Conservation (phyloP, 345 rosid genomes). For the Clausena lansium region DNA sequence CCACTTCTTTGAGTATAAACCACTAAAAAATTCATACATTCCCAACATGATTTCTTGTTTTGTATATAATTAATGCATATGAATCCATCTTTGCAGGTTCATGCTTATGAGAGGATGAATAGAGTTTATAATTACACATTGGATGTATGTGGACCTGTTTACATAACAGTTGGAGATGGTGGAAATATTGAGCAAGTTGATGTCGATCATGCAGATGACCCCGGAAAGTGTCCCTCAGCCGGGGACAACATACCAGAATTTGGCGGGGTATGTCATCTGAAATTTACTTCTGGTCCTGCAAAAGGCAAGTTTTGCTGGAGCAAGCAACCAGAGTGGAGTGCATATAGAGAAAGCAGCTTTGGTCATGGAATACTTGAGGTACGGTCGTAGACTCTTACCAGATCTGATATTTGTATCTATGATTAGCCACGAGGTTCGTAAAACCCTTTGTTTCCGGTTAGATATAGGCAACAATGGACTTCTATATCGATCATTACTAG, state of each 20-base stretch:
- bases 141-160: slow-evolving; percentile 73
- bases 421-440: neutral
- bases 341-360: slow-evolving; percentile 86
- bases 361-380: slow-evolving; percentile 94
- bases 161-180: slow-evolving; percentile 83
- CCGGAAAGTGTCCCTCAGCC: slow-evolving; percentile 73
- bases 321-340: slow-evolving; percentile 84
- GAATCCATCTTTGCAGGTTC: slow-evolving; percentile 50
- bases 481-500: neutral
- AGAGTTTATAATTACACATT: slow-evolving; percentile 70
- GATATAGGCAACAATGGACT: neutral
- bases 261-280: slow-evolving; percentile 64
- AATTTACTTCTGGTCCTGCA: slow-evolving; percentile 77
- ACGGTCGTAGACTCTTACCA: neutral
- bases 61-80: neutral
- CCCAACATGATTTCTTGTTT: neutral
- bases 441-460: neutral
- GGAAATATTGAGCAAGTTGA: slow-evolving; percentile 83
- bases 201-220: slow-evolving; percentile 71
- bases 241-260: slow-evolving; percentile 60
- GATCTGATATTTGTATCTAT: neutral
- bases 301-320: slow-evolving; percentile 81
- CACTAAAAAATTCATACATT: neutral
- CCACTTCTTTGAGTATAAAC: neutral
- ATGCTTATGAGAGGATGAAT: slow-evolving; percentile 89